Evolutionary conservation across 192 early-diverging fungal genomes (phyloP), one percentile per base, ranked within the genome.

Genomic region (Phycomyces nitens): DNA sequence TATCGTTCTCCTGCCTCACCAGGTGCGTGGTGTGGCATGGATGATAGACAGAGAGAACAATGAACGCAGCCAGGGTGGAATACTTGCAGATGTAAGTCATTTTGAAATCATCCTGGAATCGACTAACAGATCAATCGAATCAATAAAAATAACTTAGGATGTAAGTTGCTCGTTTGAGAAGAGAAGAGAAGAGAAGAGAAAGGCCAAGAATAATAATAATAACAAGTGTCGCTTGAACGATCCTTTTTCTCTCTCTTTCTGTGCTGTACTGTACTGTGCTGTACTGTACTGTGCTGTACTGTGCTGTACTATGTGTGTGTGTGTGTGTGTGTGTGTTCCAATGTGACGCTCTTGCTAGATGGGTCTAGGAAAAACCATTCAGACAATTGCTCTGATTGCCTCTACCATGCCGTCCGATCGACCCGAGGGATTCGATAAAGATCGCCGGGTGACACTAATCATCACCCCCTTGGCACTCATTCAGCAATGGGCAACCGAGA

Each of bases 321-420:
- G 7, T 34, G 29, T 34, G 7, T 34, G 29, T 34, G 29, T 34
- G 29, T 5, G 2, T 5, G 2, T 7, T 34, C 7, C 29, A 34
- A 34, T 34, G 29, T 34, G 29, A 34, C 29, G 2, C 29, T 34
- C 29, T 34, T 34, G 7, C 29, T 34, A 76, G 65, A 76, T 76
- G 74, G 74, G 74, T 20, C 39, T 76, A 16, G 74, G 74, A 51
- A 76, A 76, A 59, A 76, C 74, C 3, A 76, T 76, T 20, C 74
- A 76, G 38, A 68, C 68, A 1, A 70, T 76, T 14, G 68, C 49
- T 15, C 40, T 76, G 21, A 58, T 76, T 10, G 24, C 52, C 0
- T 60, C 60, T 20, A 64, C 60, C 0, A 58, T 60, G 61, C 21
- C 56, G 40, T 38, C 54, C 22, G 52, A 47, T 18, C 12, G 24